phyloP scores from a whole-genome alignment of 2,329 filamentous ascomycete species.

The Myriosclerotinia duriaeana region DNA sequence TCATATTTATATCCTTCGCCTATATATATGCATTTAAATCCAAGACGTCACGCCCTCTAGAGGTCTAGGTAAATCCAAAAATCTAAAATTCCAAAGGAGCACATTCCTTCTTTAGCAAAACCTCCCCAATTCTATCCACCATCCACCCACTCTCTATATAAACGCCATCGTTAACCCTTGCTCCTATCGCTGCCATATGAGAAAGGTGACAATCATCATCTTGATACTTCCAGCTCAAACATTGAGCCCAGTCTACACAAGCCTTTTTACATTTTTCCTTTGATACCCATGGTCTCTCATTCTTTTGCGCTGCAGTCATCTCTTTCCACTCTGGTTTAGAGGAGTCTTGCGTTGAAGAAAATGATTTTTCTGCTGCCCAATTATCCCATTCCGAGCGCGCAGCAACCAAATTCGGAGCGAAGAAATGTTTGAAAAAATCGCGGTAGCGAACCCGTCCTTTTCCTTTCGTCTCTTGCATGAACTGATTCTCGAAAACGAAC shows the following conservation, averaged over 20 bases:
- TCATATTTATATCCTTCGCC: background rate
- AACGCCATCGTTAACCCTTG: slow-evolving; percentile 23
- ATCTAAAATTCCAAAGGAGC: slow-evolving; percentile 22
- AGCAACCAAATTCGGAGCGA: slow-evolving; percentile 2
- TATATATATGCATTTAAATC: background rate
- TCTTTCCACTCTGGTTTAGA: background rate
- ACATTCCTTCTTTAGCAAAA: slow-evolving; percentile 22
- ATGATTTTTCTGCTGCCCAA: slow-evolving; percentile 24
- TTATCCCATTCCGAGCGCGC: slow-evolving; percentile 27
- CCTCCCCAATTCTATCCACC: slow-evolving; percentile 26
- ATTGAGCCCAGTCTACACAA: slow-evolving; percentile 27
- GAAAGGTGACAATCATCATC: slow-evolving; percentile 25
- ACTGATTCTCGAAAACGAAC: slow-evolving; percentile 26
- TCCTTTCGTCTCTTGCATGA: slow-evolving; percentile 20
- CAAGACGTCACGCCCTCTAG: background rate
- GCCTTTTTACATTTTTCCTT: slow-evolving; percentile 25
- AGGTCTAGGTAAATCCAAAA: background rate
- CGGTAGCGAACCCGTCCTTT: slow-evolving; percentile 24
- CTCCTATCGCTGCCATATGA: slow-evolving; percentile 26
- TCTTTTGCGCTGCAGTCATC: slow-evolving; percentile 2
- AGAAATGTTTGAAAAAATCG: slow-evolving; percentile 25
- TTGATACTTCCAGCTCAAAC: slow-evolving; percentile 29
- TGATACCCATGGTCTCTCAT: slow-evolving; percentile 25
- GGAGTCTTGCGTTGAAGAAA: slow-evolving; percentile 13
- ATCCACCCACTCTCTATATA: slow-evolving; percentile 31